Conservation (phyloP, 805 yeast species). For the Isabelozyma pseudorhagii region DNA sequence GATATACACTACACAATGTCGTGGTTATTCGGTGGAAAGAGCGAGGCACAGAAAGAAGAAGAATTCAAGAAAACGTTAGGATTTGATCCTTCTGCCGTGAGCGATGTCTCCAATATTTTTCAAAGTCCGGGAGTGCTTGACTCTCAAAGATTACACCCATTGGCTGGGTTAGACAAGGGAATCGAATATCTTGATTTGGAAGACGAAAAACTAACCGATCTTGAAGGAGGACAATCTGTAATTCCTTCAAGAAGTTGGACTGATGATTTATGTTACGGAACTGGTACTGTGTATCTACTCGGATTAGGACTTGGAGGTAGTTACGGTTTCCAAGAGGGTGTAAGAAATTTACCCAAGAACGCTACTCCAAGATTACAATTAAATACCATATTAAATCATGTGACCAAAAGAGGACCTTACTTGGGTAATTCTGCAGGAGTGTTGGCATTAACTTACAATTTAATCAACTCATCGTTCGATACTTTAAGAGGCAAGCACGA, state of each 20-base stretch:
- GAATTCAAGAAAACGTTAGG: constrained; percentile 41
- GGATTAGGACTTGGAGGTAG: constrained; percentile 90
- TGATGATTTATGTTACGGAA: constrained; percentile 96
- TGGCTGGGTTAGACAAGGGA: constrained; percentile 88
- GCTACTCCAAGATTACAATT: constrained; percentile 79
- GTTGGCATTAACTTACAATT: constrained; percentile 82
- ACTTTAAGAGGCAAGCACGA: constrained; percentile 86
- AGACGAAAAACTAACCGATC: constrained; percentile 64
- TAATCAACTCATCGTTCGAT: constrained; percentile 78
- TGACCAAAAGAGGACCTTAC: constrained; percentile 94
- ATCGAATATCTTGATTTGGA: constrained; percentile 89
- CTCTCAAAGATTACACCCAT: constrained; percentile 75
- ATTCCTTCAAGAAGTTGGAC: constrained; percentile 97
- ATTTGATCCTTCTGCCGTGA: constrained; percentile 62
- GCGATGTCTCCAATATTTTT: constrained; percentile 62
- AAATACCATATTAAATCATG: constrained; percentile 85
- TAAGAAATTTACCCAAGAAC: constrained; percentile 68
- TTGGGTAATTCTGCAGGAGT: constrained; percentile 95
- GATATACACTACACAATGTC: constrained; percentile 28
- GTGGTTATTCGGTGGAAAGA: constrained; percentile 49
- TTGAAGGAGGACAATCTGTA: constrained; percentile 86
- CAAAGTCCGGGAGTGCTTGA: constrained; percentile 63
- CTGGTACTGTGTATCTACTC: constrained; percentile 87
- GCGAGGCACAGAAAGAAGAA: constrained; percentile 16
- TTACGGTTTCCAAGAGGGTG: constrained; percentile 84